Evolutionary conservation across 371 early-diverging fungal genomes (phyloP), one percentile per base, ranked within the genome.

Genomic region (Mucor racemosus): DNA sequence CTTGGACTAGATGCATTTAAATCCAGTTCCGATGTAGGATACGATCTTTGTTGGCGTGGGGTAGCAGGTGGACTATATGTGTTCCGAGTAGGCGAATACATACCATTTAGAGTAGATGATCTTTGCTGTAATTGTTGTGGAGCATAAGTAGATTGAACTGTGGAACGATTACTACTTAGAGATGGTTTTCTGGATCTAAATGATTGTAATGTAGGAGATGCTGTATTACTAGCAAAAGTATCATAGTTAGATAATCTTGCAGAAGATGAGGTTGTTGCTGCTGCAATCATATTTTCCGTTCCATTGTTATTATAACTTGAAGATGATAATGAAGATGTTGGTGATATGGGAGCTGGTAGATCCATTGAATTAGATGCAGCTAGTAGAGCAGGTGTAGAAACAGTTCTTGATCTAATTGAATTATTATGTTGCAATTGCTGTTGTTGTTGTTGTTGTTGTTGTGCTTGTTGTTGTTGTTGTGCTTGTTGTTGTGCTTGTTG

Each of bases 391-490:
- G 73, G 71, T n/a, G 68, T 72, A 40, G 77, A 76, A 10, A 68
- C 71, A 9, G 79, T 61, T 21, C 76, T 65, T 21, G 62, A 62
- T 21, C 61, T 62, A 15, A 44, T 57, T 19, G 26, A 50, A 11
- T 10, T 50, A 19, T 11, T 50, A 21, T 50, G 26, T 33, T 65
- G 65, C 40, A 14, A 46, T 54, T 62, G 67, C n/a, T 63, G 63
- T 33, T 69, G 63, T 64, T 62, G 64, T 38, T 75, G 76, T 54
- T 57, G 62, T 21, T 62, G 71, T 39, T 73, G 76, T 60, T 57
- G 62, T 21, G 57, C 69, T 39, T 73, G 76, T 60, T 73, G 63
- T 62, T 62, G 64, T 38, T 75, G 78, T 41, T 62, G 67, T 21
- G 26, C 26, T 26, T 26, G 71, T 39, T 73, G 76, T 60, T 73